phyloP scores from a whole-genome alignment of 768 basidiomycete genomes.

The Mrakia frigida region DNA sequence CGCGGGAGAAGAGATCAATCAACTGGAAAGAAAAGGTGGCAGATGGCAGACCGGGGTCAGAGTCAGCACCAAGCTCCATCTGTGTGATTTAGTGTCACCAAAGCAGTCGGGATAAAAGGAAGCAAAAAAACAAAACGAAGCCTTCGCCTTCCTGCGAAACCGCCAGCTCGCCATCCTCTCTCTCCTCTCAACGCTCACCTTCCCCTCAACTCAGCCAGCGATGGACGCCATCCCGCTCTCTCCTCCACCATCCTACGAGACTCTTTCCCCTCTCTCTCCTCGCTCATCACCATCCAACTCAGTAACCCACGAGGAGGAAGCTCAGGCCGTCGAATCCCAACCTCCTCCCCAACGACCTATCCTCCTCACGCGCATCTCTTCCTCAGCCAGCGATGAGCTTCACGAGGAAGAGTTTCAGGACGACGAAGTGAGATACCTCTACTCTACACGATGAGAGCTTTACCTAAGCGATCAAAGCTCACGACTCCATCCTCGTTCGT shows the following conservation, averaged over 20 bases:
- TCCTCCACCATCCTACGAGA: conserved; percentile 3
- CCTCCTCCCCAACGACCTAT: background rate
- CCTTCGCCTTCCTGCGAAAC: too few relatives aligned
- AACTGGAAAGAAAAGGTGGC: too few relatives aligned
- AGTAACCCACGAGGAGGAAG: background rate
- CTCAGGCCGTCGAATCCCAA: background rate
- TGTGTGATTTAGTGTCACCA: too few relatives aligned
- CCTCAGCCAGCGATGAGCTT: conserved; percentile 4
- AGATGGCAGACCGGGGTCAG: too few relatives aligned
- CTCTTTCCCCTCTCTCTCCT: background rate
- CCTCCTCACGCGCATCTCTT: background rate
- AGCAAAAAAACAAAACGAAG: too few relatives aligned
- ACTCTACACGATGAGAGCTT: too few relatives aligned
- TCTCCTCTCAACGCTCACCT: background rate
- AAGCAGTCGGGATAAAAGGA: too few relatives aligned
- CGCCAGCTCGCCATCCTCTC: too few relatives aligned
- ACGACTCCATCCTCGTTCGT: background rate
- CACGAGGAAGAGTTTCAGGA: conserved; percentile 16
- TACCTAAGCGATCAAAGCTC: background rate
- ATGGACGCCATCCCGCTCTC: background rate
- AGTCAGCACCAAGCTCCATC: too few relatives aligned
- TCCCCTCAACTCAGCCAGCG: background rate
- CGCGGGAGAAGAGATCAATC: too few relatives aligned
- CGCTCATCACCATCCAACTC: background rate
- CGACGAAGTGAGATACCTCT: background rate